These are phyloP conservation scores for Boletellus deceptivus DNA, from an alignment of 1,284 basidiomycete genomes.

Conservation along the genomic window DNA sequence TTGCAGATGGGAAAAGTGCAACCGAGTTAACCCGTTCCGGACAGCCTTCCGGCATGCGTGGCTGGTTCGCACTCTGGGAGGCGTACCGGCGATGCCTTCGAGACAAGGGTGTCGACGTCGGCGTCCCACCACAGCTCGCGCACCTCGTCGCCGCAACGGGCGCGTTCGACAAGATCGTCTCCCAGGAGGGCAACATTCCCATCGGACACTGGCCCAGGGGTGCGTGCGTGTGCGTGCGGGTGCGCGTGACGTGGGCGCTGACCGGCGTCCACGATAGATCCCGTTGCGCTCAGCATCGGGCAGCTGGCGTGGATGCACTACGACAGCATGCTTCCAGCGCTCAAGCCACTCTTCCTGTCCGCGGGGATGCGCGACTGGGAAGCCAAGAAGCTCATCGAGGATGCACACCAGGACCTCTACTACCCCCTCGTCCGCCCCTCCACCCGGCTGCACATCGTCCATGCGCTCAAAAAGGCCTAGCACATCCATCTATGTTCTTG, in stretches of 20 bases:
- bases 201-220: conserved; percentile 62
- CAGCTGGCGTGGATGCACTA: conserved; percentile 70
- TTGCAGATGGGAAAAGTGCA: conserved; percentile 42
- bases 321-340: conserved; percentile 59
- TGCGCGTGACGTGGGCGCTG: neutral
- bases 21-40: conserved; percentile 36
- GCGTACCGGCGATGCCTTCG: conserved; percentile 53
- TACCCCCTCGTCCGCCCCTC: conserved; percentile 52
- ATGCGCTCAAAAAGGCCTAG: conserved; percentile 47
- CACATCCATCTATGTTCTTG: conserved; percentile 28
- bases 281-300: conserved; percentile 52
- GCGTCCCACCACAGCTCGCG: conserved; percentile 52
- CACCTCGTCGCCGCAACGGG: conserved; percentile 44
- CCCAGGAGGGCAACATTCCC: conserved; percentile 52
- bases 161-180: conserved; percentile 50
- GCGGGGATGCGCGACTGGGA: conserved; percentile 50
- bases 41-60: conserved; percentile 43
- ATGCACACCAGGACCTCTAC: conserved; percentile 65
- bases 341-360: conserved; percentile 56
- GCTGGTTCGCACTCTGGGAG: conserved; percentile 63
- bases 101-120: conserved; percentile 51
- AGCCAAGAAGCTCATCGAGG: conserved; percentile 52
- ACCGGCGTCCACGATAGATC: conserved; percentile 25
- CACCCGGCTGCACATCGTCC: conserved; percentile 54
- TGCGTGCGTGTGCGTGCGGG: conserved; percentile 19